phyloP scores from a whole-genome alignment of 768 basidiomycete genomes.

The Astraeus odoratus region DNA sequence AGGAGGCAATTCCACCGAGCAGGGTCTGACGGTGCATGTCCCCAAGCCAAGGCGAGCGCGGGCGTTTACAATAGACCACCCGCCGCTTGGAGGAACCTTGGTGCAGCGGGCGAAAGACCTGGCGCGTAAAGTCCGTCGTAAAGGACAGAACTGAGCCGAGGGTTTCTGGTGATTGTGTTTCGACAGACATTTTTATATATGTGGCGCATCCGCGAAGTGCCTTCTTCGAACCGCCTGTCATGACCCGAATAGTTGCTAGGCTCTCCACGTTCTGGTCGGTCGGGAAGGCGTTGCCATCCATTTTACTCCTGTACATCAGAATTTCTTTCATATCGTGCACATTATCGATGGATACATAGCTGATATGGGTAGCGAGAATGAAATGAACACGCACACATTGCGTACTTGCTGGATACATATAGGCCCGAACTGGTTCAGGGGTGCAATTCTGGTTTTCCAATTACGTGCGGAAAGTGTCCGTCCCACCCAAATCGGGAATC shows the following conservation, averaged over 20 bases:
- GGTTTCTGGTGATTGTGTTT: conserved; percentile 11
- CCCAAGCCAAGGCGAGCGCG: conserved; percentile 26
- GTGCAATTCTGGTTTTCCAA: too few relatives aligned
- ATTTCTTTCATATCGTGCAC: conserved; percentile 13
- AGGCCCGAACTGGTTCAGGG: too few relatives aligned
- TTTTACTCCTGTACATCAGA: conserved; percentile 10
- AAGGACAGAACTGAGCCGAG: conserved; percentile 19
- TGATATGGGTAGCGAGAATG: too few relatives aligned
- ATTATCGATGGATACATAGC: conserved; percentile 11
- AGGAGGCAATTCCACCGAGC: conserved; percentile 1
- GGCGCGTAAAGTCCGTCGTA: conserved; percentile 39
- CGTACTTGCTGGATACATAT: too few relatives aligned
- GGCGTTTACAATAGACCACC: conserved; percentile 28
- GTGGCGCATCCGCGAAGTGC: too few relatives aligned
- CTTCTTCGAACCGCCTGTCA: too few relatives aligned
- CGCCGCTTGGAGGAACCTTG: conserved; percentile 20
- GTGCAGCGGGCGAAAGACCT: conserved; percentile 34
- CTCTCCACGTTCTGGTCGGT: conserved; percentile 11
- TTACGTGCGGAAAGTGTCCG: neutral
- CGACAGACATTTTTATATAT: too few relatives aligned
- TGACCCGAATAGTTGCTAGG: conserved; percentile 22
- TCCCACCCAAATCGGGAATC: neutral
- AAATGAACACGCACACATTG: too few relatives aligned
- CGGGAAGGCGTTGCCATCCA: conserved; percentile 9
- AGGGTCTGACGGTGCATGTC: conserved; percentile 15